Base-by-base conservation (phyloP, 2,329 filamentous ascomycete genomes). In the Talaromyces sp. region DNA sequence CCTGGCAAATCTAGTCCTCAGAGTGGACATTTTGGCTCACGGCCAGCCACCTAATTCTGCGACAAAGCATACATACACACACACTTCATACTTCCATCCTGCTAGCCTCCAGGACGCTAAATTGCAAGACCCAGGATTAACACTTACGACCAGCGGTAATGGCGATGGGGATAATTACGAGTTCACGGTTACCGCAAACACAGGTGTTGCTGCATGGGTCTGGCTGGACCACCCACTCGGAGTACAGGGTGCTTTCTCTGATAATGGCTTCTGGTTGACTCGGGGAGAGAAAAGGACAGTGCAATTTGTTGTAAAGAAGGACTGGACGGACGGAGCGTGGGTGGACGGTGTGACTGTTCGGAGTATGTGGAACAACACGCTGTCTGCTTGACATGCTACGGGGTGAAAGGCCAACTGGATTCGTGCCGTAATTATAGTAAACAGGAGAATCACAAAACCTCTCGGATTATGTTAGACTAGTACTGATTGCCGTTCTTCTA, bases 181-280 rank as follows among this genome's bases (percentile, higher is more conserved):
- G 9, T 28, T 57, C 39, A 49, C 11, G 13, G 55, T 47, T 10
- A 49, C 39, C 17, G 54, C 54, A 33, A 6, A 15, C 13, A 42
- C 5, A n/a, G 55, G 36, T 39, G 19, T 57, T 30, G 39, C 39
- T 13, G 55, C 55, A 10, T 57, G 55, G 55, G 55, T 57, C 3
- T 57, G 55, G 55, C 55, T 57, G 22, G 55, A 57, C 19, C 55
- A 57, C n/a, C 55, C 39, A 28, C 22, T 57, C 3, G 55, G 55
- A 27, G 55, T 57, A n/a, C 19, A 42, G 25, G 55, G 55, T 19
- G 4, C 25, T 57, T 57, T 57, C 55, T 57, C 55, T n/a, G 55
- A 57, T n/a, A 57, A 57, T 19, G 55, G 55, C 22, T 57, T 49
- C n/a, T 47, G 39, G 39, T 22, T 49, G 9, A 30, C 22, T 15